These are phyloP conservation scores for Penicillium fimorum DNA, from an alignment of 495 filamentous ascomycete species.

Conservation along the genomic window DNA sequence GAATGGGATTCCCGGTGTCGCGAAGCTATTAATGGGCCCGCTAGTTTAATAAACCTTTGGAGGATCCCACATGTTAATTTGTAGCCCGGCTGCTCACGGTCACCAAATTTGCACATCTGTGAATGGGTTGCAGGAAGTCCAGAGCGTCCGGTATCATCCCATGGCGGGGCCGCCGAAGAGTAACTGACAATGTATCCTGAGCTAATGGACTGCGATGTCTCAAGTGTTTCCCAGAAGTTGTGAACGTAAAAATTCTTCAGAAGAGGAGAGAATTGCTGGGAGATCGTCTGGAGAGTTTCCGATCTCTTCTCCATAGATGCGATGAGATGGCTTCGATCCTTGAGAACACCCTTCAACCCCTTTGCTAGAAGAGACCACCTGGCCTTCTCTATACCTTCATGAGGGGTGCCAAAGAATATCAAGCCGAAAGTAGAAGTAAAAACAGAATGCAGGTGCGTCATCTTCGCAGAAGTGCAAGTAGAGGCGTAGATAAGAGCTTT, in stretches of 20 bases:
- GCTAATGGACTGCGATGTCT: neutral
- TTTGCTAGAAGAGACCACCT: conserved; percentile 4
- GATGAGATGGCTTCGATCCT: conserved; percentile 3
- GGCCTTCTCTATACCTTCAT: conserved; percentile 4
- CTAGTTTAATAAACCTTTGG: neutral
- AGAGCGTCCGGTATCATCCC: conserved; percentile 2
- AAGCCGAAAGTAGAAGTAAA: conserved; percentile 17
- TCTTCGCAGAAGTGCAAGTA: conserved; percentile 5
- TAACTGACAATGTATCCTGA: neutral
- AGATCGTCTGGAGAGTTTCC: conserved; percentile 1
- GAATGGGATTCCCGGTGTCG: conserved; percentile 1
- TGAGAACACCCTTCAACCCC: conserved; percentile 3
- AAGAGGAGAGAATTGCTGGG: conserved; percentile 3
- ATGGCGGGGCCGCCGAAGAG: conserved; percentile 1
- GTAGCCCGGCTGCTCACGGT: conserved; percentile 1
- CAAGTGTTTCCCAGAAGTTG: neutral
- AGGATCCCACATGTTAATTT: neutral
- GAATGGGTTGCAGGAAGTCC: conserved; percentile 2
- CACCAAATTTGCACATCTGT: conserved; percentile 4
- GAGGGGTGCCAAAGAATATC: conserved; percentile 13
- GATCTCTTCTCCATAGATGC: conserved; percentile 4
- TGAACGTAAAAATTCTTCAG: conserved; percentile 1
- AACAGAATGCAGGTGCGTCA: conserved; percentile 14
- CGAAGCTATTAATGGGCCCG: conserved; percentile 2
- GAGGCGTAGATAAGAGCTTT: conserved; percentile 14